Base-by-base conservation (phyloP, 176 grass and related monocot species). In the Ensete glaucum region DNA sequence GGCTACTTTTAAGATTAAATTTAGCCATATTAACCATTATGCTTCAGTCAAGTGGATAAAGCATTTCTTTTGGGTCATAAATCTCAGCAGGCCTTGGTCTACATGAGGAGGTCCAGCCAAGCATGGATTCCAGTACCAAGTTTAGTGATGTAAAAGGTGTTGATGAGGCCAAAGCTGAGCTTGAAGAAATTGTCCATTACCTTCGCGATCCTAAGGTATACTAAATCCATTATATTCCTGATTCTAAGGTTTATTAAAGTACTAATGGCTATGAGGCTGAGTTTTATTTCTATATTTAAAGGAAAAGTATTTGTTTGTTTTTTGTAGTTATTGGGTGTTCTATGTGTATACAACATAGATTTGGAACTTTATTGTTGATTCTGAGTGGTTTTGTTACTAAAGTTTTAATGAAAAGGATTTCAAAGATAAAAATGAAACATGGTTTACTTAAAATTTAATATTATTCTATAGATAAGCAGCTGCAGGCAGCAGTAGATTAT, bases 151-250 rank as follows among this genome's bases (percentile, higher is more conserved):
- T 97, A 27, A 96, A 96, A 79, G 93, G 93, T 69, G 87, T 96
- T 71, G 93, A 92, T 71, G 93, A 96, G 78, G 93, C 89, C 62
- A 96, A 96, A 92, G 81, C 83, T 84, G 93, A 96, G 84, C 89
- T 96, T 48, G 89, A 96, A 82, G 90, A 97, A 84, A 97, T 97
- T 81, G 90, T 97, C 79, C 93, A 97, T 83, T 97, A 97, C 72
- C 82, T 97, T 55, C 87, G 90, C 73, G 93, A 93, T 85, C 93
- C 93, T 14, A 97, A 97, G 90, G 93, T 67, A 67, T 25, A 11
- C n/a, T 60, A 43, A 43, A 43, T 43, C 34, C 92, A 96, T 81
- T 96, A 96, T 77, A 77, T 96, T 53, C 86, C 86, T 75, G 92
- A 89, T 83, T 88, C 92, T 26, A 96, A 96, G 88, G 92, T 68